A percentile compares a stretch with the other conserved stretches of the same genome.
These are phyloP conservation scores for Bipolaris cookei DNA, from an alignment of 2,329 filamentous ascomycete species.

Conservation along the genomic window DNA sequence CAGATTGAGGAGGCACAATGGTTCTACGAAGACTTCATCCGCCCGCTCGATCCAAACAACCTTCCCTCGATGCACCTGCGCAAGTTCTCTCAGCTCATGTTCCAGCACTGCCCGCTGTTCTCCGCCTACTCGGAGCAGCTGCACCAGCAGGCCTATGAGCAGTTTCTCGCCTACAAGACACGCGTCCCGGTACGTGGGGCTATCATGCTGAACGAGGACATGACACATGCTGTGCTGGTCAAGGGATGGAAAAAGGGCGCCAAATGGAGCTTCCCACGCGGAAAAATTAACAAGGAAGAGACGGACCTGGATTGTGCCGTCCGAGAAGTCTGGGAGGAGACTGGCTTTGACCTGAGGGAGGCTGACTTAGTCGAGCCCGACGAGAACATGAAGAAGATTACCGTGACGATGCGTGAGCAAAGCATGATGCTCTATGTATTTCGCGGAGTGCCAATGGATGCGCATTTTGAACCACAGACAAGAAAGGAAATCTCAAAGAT, in stretches of 20 bases:
- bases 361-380: conserved; percentile 75
- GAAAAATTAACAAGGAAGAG: conserved; percentile 98
- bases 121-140: conserved; percentile 78
- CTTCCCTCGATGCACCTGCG: conserved; percentile 86
- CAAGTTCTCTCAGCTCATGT: conserved; percentile 86
- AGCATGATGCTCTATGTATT: conserved; percentile 94
- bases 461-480: conserved; percentile 85
- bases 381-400: conserved; percentile 79
- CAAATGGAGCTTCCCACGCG: conserved; percentile 94
- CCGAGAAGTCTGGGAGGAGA: conserved; percentile 95
- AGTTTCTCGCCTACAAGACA: conserved; percentile 94
- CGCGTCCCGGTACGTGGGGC: conserved; percentile 92
- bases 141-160: conserved; percentile 82
- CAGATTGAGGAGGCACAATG: conserved; percentile 99
- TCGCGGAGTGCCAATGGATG: conserved; percentile 83
- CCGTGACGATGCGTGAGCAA: conserved; percentile 89
- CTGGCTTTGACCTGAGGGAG: conserved; percentile 79
- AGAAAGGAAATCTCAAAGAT: conserved; percentile 98
- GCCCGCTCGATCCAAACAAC: conserved; percentile 78
- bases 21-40: conserved; percentile 99
- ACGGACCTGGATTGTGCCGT: conserved; percentile 92
- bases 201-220: conserved; percentile 89
- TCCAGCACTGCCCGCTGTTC: conserved; percentile 90
- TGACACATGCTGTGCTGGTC: conserved; percentile 92
- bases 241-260: conserved; percentile 98